Evolutionary conservation across 352 stramenopile species (phyloP), one percentile per base, ranked within the genome.

Genomic region (Pythium phragmitis): DNA sequence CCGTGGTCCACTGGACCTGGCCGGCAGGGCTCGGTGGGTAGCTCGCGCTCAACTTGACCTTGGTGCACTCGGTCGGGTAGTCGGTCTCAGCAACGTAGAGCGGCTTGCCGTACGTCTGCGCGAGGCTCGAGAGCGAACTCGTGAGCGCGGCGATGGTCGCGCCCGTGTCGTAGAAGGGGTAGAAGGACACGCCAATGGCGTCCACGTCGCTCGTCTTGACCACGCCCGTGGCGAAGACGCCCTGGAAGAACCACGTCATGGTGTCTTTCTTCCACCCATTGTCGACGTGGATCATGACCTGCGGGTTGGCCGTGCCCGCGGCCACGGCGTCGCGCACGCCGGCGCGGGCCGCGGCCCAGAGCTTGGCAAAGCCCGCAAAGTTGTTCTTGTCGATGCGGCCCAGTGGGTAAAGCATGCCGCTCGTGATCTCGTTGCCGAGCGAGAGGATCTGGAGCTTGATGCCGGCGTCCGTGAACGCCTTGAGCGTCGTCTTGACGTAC

Each of bases 51-150:
- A 58, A 34, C 51, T 58, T 46, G 51, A 58, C 51, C 51, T 58
- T 58, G 51, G 51, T 58, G 51, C 51, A 58, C 51, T 58, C n/a
- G 51, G 19, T 58, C 51, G 51, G 51, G 51, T 58, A 58, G 51
- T 58, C 51, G 51, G 51, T 58, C 36, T 58, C 51, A 21, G 51
- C 51, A 11, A 58, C 51, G 51, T 58, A 58, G 17, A 58, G 33
- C 3, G 51, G 51, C 51, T 58, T 58, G 51, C 21, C 21, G 51
- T 58, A 58, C 17, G 34, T 46, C 21, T 42, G 30, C 9, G 51
- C 51, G 51, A 58, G 51, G 16, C 13, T 48, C 6, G n/a, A 19
- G 34, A 58, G 51, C 51, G 51, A 58, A 9, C 28, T 36, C 51
- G 51, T 28, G 37, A 58, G 51, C 51, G 51, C 51, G 13, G n/a